Evolutionary conservation across 805 yeast species (phyloP), one percentile per base, ranked within the genome.

Genomic region (Zygoascus biomembranicola): DNA sequence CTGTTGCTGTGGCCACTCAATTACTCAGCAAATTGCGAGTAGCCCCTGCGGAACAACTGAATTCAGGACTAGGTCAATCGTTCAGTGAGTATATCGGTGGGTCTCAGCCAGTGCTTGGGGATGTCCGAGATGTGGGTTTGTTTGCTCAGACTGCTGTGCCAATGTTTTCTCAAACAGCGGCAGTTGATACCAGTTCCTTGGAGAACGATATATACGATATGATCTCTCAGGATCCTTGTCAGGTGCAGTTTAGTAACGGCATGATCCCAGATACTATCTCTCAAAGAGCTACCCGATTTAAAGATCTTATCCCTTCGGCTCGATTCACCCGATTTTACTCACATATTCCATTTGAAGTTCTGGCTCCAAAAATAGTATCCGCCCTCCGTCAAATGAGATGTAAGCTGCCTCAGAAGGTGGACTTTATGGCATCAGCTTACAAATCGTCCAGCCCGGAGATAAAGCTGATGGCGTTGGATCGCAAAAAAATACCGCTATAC

Each of bases 241-340:
- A 73, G 4, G 53, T 78, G 16, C 84, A 79, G 59, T 79, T 78
- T 60, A 61, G 32, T 20, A 48, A 31, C 23, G 49, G 49, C 28
- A 45, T 43, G 31, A 55, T 57, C 19, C 59, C 61, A 18, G 41
- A 41, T 16, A 51, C 60, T 19, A 43, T 58, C 47, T 55, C 61
- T 10, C 61, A 58, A 46, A 32, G 53, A 35, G 61, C 61, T 8
- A 49, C 48, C 14, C 26, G 50, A 31, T 63, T 52, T 51, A 51
- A 58, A 10, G 63, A 57, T 28, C 56, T 63, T 46, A 55, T 63
- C 14, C 70, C 75, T 35, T 70, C 75, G 1, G 75, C 74, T 35
- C 69, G 78, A 52, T 62, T 81, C 47, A 81, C 84, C 1, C 67
- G 80, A 45, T 80, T 80, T 59, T 79, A 77, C 61, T 75, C 81